These are phyloP conservation scores for Dipodascopsis uninucleata DNA, from an alignment of 805 yeast species.

Conservation along the genomic window DNA sequence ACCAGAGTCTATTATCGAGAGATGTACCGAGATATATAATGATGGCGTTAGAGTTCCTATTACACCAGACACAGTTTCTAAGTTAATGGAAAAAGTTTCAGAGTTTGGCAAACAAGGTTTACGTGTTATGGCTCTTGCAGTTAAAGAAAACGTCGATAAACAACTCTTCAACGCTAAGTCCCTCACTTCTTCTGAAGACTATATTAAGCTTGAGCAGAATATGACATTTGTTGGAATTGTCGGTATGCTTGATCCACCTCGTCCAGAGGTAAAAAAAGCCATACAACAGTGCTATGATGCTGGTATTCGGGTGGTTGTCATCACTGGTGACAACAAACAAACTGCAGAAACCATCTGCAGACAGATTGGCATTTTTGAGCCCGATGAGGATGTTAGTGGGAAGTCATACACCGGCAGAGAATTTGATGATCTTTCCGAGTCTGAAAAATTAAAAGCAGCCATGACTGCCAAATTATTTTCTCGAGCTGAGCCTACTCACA, in stretches of 20 bases:
- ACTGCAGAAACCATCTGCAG: slow-evolving; percentile 49
- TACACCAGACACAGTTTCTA: slow-evolving; percentile 36
- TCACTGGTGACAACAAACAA: slow-evolving; percentile 49
- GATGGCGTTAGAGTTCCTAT: slow-evolving; percentile 32
- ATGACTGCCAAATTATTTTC: slow-evolving; percentile 48
- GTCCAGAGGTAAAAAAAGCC: slow-evolving; percentile 44
- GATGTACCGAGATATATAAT: slow-evolving; percentile 42
- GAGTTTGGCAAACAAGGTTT: slow-evolving; percentile 44
- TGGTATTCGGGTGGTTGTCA: slow-evolving; percentile 49
- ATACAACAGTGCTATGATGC: slow-evolving; percentile 45
- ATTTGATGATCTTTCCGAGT: slow-evolving; percentile 37
- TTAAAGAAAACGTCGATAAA: slow-evolving; percentile 31
- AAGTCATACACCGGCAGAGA: slow-evolving; percentile 42
- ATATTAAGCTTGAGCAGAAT: slow-evolving; percentile 39
- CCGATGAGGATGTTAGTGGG: slow-evolving; percentile 36
- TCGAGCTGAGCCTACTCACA: slow-evolving; percentile 55
- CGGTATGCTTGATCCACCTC: slow-evolving; percentile 51
- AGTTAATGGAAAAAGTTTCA: slow-evolving; percentile 40
- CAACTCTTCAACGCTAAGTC: slow-evolving; percentile 7
- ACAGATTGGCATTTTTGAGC: slow-evolving; percentile 44
- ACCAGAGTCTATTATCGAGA: slow-evolving; percentile 47
- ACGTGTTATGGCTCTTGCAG: slow-evolving; percentile 48
- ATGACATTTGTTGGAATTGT: slow-evolving; percentile 45
- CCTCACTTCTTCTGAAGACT: slow-evolving; percentile 27
- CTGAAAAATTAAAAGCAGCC: slow-evolving; percentile 44